These are phyloP conservation scores for Myriangium duriaei DNA, from an alignment of 2,329 filamentous ascomycete genomes.

Conservation along the genomic window DNA sequence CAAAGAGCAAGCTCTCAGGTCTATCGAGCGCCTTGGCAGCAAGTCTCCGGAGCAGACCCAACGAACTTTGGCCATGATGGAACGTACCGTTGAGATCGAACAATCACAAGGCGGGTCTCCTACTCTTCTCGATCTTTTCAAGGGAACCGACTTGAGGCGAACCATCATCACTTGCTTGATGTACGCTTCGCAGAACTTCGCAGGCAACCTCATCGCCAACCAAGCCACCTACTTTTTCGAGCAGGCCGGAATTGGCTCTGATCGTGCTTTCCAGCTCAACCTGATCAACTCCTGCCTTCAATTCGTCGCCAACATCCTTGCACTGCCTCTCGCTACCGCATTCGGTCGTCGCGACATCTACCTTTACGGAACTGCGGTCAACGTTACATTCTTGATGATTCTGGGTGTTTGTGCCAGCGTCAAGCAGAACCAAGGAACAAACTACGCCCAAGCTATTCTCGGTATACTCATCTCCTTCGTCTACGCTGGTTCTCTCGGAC, in stretches of 20 bases:
- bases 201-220: slow-evolving; percentile 51
- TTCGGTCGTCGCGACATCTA: slow-evolving; percentile 53
- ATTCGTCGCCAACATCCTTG: slow-evolving; percentile 50
- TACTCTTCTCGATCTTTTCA: slow-evolving; percentile 40
- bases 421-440: slow-evolving; percentile 26
- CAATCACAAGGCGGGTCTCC: slow-evolving; percentile 31
- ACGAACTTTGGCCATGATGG: slow-evolving; percentile 47
- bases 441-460: slow-evolving; percentile 46
- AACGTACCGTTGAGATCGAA: slow-evolving; percentile 45
- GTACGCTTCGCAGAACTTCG: slow-evolving; percentile 49
- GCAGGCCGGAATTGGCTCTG: slow-evolving; percentile 45
- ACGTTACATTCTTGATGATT: slow-evolving; percentile 40
- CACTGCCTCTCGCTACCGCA: slow-evolving; percentile 54
- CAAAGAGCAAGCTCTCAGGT: slow-evolving; percentile 31
- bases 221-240: slow-evolving; percentile 51
- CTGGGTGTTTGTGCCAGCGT: slow-evolving; percentile 49
- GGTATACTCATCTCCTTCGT: slow-evolving; percentile 54
- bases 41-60: slow-evolving; percentile 24
- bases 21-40: slow-evolving; percentile 39
- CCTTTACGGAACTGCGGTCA: slow-evolving; percentile 46
- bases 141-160: slow-evolving; percentile 42
- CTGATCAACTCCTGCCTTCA: slow-evolving; percentile 54
- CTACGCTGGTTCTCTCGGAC: slow-evolving; percentile 50
- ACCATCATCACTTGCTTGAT: slow-evolving; percentile 45
- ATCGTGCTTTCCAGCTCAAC: slow-evolving; percentile 48